phyloP scores from a whole-genome alignment of 495 filamentous ascomycete species.

The Peziza echinospora region DNA sequence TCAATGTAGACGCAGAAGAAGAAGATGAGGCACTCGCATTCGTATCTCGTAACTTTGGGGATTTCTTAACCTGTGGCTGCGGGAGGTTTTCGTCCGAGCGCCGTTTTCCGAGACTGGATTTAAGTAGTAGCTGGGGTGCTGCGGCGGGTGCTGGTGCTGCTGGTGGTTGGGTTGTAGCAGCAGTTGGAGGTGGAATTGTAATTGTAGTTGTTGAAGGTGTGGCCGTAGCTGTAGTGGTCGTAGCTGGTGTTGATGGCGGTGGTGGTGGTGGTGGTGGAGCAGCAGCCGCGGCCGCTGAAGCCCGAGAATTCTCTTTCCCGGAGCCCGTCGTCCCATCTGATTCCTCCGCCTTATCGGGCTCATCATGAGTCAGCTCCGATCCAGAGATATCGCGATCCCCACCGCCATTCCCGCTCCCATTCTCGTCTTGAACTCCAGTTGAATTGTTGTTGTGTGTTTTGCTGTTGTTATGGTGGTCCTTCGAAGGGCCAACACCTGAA shows the following conservation, averaged over 20 bases:
- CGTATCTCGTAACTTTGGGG: background rate
- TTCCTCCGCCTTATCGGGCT: no score
- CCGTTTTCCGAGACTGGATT: conserved; percentile 1
- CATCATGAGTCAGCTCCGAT: no score
- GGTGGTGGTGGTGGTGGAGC: background rate
- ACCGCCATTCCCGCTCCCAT: no score
- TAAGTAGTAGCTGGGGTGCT: conserved; percentile 5
- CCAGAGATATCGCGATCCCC: no score
- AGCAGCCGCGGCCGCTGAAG: background rate
- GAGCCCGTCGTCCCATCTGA: no score
- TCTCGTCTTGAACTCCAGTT: no score
- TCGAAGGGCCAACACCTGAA: no score
- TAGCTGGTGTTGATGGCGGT: background rate
- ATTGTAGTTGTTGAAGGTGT: conserved; percentile 5
- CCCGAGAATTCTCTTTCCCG: no score
- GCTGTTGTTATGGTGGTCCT: no score
- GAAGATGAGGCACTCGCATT: background rate
- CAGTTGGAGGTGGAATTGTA: conserved; percentile 6
- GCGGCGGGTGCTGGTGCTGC: conserved; percentile 7
- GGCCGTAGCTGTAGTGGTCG: background rate
- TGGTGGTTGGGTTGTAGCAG: conserved; percentile 2
- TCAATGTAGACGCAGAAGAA: background rate
- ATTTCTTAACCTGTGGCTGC: no score
- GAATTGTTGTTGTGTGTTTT: no score
- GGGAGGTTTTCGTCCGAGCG: background rate